Conservation (phyloP, 495 filamentous ascomycete species). For the Penicillium canariense region DNA sequence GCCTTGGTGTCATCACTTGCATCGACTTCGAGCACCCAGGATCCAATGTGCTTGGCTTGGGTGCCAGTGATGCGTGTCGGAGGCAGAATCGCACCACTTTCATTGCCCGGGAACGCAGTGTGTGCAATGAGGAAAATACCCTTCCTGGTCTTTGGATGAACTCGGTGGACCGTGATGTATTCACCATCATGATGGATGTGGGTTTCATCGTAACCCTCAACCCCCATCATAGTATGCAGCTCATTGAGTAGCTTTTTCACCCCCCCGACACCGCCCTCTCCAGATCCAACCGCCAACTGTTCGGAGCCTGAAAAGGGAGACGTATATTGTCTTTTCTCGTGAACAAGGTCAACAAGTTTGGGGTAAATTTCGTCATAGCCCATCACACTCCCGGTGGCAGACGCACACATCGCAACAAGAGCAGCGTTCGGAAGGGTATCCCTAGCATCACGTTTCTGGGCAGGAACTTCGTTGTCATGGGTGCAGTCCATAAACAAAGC, state of each 20-base stretch:
- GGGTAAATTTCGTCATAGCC: slow-evolving; percentile 99
- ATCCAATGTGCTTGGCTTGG: slow-evolving; percentile 74
- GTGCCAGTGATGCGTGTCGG: slow-evolving; percentile 74
- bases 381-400: slow-evolving; percentile 91
- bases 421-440: slow-evolving; percentile 97
- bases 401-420: slow-evolving; percentile 91
- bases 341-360: slow-evolving; percentile 82
- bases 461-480: slow-evolving; percentile 95
- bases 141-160: slow-evolving; percentile 84
- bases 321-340: slow-evolving; percentile 78
- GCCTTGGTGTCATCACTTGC: slow-evolving; percentile 60
- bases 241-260: slow-evolving; percentile 89
- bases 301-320: slow-evolving; percentile 64
- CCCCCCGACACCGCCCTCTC: slow-evolving; percentile 77
- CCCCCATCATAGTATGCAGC: slow-evolving; percentile 90
- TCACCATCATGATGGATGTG: slow-evolving; percentile 95
- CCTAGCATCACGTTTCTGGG: slow-evolving; percentile 90
- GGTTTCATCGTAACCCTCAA: slow-evolving; percentile 89
- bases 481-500: slow-evolving; percentile 99
- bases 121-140: slow-evolving; percentile 95
- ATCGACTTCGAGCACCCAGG: slow-evolving; percentile 86
- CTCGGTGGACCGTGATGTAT: slow-evolving; percentile 93
- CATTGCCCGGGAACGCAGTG: slow-evolving; percentile 87
- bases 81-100: slow-evolving; percentile 69
- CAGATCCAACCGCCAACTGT: slow-evolving; percentile 54